phyloP scores from a whole-genome alignment of 2,329 filamentous ascomycete genomes.

The Hirsutella thompsonii region DNA sequence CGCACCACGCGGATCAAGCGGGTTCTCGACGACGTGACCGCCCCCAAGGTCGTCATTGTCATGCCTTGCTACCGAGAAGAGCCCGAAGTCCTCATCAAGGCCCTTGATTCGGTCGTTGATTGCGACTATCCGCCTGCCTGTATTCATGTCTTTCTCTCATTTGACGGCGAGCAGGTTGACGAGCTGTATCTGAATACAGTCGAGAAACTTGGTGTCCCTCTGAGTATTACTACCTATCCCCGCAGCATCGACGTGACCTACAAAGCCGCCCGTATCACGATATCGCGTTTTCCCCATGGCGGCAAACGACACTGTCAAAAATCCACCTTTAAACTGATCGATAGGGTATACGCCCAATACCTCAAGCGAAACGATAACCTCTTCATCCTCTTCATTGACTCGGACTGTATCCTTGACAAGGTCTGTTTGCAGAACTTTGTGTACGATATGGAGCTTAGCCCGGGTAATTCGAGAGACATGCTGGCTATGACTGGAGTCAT shows the following conservation, averaged over 20 bases:
- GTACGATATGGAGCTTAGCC: conserved; percentile 96
- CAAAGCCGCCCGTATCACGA: conserved; percentile 68
- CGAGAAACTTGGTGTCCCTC: conserved; percentile 68
- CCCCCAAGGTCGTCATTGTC: conserved; percentile 88
- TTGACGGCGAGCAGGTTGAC: conserved; percentile 81
- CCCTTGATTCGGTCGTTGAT: conserved; percentile 82
- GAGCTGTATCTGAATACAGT: conserved; percentile 82
- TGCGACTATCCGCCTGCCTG: conserved; percentile 89
- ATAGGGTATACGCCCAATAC: conserved; percentile 82
- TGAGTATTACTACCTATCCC: conserved; percentile 66
- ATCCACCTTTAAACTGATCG: conserved; percentile 81
- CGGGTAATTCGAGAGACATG: conserved; percentile 84
- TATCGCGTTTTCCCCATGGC: conserved; percentile 85
- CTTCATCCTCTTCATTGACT: conserved; percentile 95
- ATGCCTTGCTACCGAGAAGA: conserved; percentile 97
- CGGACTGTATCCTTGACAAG: conserved; percentile 85
- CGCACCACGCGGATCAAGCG: conserved; percentile 71
- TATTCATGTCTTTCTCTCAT: conserved; percentile 89
- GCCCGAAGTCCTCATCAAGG: conserved; percentile 69
- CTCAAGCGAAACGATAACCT: conserved; percentile 79
- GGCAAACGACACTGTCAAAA: conserved; percentile 94
- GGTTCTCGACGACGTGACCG: conserved; percentile 69
- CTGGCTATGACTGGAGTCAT: conserved; percentile 97
- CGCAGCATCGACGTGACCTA: conserved; percentile 85
- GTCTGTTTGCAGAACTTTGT: conserved; percentile 95